phyloP scores from a whole-genome alignment of 192 early-diverging fungal species.

The Pilaira anomala region DNA sequence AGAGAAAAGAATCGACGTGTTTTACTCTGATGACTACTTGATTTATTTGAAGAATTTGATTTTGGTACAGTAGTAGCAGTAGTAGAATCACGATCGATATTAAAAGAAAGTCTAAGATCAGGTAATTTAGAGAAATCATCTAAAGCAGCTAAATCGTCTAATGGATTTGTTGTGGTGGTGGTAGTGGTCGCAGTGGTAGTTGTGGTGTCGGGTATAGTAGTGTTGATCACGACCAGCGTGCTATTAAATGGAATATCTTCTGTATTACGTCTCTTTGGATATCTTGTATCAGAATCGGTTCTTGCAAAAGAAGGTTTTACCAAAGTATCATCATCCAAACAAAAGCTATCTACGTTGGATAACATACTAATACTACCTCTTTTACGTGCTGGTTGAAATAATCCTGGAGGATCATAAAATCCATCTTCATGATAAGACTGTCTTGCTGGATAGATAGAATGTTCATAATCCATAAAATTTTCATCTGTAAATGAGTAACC shows the following conservation, averaged over 20 bases:
- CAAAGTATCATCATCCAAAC: not conserved
- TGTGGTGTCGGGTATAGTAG: not conserved
- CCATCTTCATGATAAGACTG: not conserved
- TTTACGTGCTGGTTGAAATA: conserved; percentile 27
- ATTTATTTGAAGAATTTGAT: not conserved
- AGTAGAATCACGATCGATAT: conserved; percentile 4
- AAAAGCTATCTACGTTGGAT: conserved; percentile 27
- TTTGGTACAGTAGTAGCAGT: conserved; percentile 1
- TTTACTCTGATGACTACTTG: conserved; percentile 13
- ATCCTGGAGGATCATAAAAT: not conserved
- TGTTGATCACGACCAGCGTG: not conserved
- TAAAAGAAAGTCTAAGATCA: conserved; percentile 21
- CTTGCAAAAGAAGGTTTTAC: too few species aligned
- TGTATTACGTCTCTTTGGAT: conserved; percentile 20
- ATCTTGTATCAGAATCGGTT: not conserved
- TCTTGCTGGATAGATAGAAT: not conserved
- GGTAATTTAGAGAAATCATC: conserved; percentile 15
- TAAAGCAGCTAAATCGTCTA: not conserved
- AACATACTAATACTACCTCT: conserved; percentile 37
- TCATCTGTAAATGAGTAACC: conserved; percentile 35
- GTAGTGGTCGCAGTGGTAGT: not conserved
- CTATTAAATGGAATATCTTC: not conserved
- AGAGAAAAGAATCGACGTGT: conserved; percentile 22
- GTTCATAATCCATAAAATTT: not conserved
- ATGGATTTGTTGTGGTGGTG: not conserved